phyloP scores from a whole-genome alignment of 148 eudicot genomes.

The Fallopia convolvulus region DNA sequence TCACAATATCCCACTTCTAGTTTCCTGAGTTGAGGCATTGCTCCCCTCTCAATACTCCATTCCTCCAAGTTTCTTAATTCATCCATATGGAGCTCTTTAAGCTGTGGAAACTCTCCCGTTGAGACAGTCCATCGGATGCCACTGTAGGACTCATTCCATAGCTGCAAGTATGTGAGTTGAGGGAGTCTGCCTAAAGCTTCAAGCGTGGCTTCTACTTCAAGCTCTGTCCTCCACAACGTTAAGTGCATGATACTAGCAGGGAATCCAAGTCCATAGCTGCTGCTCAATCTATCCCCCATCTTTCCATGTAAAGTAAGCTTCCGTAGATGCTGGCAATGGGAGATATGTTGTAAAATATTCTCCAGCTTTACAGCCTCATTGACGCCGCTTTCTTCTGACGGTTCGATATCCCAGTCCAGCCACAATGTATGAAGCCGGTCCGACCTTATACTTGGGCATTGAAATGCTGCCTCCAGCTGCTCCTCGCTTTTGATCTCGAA shows the following conservation, averaged over 20 bases:
- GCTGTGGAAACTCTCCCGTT: slow-evolving; percentile 4
- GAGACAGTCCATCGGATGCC: slow-evolving; percentile 12
- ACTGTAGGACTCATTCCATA: slow-evolving; percentile 16
- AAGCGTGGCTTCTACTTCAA: not conserved
- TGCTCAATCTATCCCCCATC: slow-evolving; percentile 4
- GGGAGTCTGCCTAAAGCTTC: slow-evolving; percentile 15
- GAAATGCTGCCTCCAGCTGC: no score
- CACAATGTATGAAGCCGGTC: no score
- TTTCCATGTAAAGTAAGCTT: slow-evolving; percentile 19
- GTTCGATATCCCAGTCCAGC: no score
- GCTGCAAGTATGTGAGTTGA: slow-evolving; percentile 5
- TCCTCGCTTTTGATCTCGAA: not conserved
- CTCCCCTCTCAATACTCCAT: slow-evolving; percentile 17
- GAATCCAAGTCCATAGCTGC: no score
- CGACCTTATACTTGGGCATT: no score
- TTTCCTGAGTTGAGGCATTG: slow-evolving; percentile 17
- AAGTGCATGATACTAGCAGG: not conserved
- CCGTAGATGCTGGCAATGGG: not conserved
- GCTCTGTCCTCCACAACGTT: slow-evolving; percentile 13
- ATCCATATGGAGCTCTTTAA: slow-evolving; percentile 17
- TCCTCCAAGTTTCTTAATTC: slow-evolving; percentile 8
- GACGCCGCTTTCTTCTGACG: no score
- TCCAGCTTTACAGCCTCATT: not conserved
- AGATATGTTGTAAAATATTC: not conserved
- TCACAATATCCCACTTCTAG: slow-evolving; percentile 13